Percentiles rank a stretch among this genome's conserved stretches.
phyloP scores from a whole-genome alignment of 2,329 filamentous ascomycete genomes.

The Paraphoma chrysanthemicola region DNA sequence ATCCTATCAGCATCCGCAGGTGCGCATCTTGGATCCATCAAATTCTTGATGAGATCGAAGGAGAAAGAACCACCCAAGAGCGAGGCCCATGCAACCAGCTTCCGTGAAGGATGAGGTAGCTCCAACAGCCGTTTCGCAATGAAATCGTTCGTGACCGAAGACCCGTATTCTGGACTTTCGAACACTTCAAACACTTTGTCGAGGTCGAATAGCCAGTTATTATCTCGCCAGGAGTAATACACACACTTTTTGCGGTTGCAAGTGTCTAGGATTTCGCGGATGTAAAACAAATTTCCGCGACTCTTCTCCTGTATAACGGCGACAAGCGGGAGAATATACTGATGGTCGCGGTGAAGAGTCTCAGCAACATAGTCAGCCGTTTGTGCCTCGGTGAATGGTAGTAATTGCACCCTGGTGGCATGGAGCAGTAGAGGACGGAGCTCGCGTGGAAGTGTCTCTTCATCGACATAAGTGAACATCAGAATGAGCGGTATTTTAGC shows the following conservation, averaged over 20 bases:
- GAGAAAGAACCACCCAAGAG: slow-evolving; percentile 84
- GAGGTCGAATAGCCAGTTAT: slow-evolving; percentile 80
- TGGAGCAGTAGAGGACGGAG: slow-evolving; percentile 45
- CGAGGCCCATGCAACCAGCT: slow-evolving; percentile 85
- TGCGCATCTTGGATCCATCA: slow-evolving; percentile 74
- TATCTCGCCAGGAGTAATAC: slow-evolving; percentile 87
- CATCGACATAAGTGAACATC: slow-evolving; percentile 64
- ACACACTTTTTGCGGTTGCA: slow-evolving; percentile 88
- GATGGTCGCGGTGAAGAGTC: slow-evolving; percentile 75
- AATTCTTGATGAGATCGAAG: slow-evolving; percentile 77
- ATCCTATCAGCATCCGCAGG: slow-evolving; percentile 52
- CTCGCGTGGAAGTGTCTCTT: slow-evolving; percentile 47
- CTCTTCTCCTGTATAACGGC: slow-evolving; percentile 90
- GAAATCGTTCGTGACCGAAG: slow-evolving; percentile 82
- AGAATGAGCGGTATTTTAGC: slow-evolving; percentile 78
- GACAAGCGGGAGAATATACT: slow-evolving; percentile 78
- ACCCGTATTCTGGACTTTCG: slow-evolving; percentile 76
- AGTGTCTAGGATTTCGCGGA: slow-evolving; percentile 86
- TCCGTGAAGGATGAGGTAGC: slow-evolving; percentile 74
- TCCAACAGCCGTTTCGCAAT: slow-evolving; percentile 80
- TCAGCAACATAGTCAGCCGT: slow-evolving; percentile 82
- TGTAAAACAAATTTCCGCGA: slow-evolving; percentile 87
- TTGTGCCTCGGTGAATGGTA: slow-evolving; percentile 77
- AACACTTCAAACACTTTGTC: slow-evolving; percentile 89
- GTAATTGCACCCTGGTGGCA: slow-evolving; percentile 72